phyloP scores from a whole-genome alignment of 371 early-diverging fungal species.

The Apophysomyces ossiformis region DNA sequence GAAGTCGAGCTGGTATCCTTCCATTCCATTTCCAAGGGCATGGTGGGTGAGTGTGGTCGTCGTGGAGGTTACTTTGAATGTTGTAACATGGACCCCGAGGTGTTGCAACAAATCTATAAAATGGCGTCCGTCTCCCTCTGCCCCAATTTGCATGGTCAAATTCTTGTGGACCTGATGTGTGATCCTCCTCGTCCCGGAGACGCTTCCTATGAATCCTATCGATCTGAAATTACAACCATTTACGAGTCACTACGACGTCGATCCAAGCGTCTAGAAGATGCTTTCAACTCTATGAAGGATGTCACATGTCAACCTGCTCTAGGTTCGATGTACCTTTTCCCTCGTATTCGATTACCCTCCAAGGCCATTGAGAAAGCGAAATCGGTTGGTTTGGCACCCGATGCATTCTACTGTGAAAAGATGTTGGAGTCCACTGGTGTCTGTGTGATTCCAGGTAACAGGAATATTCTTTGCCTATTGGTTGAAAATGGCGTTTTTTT shows the following conservation, averaged over 20 bases:
- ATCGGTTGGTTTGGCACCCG: conserved; percentile 69
- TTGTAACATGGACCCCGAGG: conserved; percentile 73
- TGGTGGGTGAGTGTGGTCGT: conserved; percentile 98
- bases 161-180: conserved; percentile 93
- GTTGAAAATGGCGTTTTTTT: conserved; percentile 2
- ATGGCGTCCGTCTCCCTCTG: conserved; percentile 92
- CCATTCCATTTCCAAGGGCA: conserved; percentile 97
- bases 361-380: conserved; percentile 77
- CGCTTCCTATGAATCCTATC: conserved; percentile 77
- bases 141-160: conserved; percentile 86
- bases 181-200: conserved; percentile 88
- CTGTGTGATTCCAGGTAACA: conserved; percentile 67
- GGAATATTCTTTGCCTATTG: conserved; percentile 1
- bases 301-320: conserved; percentile 87
- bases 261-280: conserved; percentile 71
- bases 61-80: conserved; percentile 98
- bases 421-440: conserved; percentile 93
- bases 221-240: conserved; percentile 73
- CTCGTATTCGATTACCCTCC: conserved; percentile 75
- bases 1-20: conserved; percentile 87
- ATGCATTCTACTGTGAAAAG: conserved; percentile 86
- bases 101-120: conserved; percentile 90
- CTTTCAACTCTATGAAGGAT: conserved; percentile 86
- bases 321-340: conserved; percentile 98
- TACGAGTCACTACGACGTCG: conserved; percentile 86